Evolutionary conservation across 768 basidiomycete species (phyloP).

Genomic region (Trametes sanguinea): DNA sequence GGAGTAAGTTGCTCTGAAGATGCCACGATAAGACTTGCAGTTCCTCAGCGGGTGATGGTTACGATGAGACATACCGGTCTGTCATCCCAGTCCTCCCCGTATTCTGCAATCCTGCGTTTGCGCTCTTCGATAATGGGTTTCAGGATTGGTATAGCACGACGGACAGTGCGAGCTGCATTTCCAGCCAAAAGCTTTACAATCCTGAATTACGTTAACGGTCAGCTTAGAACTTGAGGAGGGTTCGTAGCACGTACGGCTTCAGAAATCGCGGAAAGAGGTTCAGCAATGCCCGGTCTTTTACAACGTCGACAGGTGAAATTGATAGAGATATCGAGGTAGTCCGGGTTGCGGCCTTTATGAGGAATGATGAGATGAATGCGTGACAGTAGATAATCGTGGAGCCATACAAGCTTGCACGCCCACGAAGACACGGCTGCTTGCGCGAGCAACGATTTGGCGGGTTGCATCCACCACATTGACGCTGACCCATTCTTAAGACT

Average conservation of each 20-base stretch:
- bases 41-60: neutral
- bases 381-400: neutral
- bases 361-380: neutral
- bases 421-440: constrained; percentile 49
- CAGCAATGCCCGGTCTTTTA: constrained; percentile 28
- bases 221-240: no score
- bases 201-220: no score
- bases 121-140: constrained; percentile 37
- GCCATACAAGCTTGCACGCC: constrained; percentile 48
- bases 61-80: constrained; percentile 33
- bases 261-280: constrained; percentile 36
- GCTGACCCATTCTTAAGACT: constrained; percentile 41
- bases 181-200: neutral
- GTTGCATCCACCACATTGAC: constrained; percentile 32
- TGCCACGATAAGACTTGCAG: no score
- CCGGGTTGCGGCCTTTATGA: neutral
- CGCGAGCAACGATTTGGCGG: constrained; percentile 41
- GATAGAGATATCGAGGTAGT: neutral
- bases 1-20: constrained; percentile 35
- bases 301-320: constrained; percentile 37
- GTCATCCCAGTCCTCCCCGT: constrained; percentile 25
- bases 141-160: constrained; percentile 23
- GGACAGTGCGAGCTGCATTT: neutral
- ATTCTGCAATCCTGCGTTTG: constrained; percentile 14
- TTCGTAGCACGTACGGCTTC: constrained; percentile 28